Conservation (phyloP, 2,329 filamentous ascomycete genomes). For the Bimuria novae-zelandiae region DNA sequence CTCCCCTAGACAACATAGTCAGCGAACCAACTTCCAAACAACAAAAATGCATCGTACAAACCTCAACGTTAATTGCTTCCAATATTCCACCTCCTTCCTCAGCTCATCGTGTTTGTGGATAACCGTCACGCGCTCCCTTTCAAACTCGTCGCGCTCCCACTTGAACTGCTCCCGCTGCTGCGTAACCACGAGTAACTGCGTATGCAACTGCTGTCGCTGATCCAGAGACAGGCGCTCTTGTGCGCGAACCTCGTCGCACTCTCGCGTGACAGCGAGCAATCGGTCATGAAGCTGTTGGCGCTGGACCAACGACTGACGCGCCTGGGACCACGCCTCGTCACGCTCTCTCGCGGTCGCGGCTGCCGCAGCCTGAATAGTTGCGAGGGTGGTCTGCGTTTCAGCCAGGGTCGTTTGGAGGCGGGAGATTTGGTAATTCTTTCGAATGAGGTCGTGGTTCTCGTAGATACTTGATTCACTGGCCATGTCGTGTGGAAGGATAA, state of each 20-base stretch:
- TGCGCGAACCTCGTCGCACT: not conserved
- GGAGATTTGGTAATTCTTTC: not conserved
- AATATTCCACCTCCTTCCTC: not conserved
- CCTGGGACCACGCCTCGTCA: not conserved
- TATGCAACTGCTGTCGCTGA: not conserved
- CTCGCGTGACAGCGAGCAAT: not conserved
- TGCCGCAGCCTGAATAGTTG: too few species aligned
- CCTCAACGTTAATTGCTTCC: not conserved
- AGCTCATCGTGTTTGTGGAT: not conserved
- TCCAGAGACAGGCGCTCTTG: not conserved
- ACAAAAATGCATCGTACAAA: not conserved
- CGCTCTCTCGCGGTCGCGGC: not conserved
- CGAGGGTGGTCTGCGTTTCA: too few species aligned
- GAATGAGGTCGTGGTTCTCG: not conserved
- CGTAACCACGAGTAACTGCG: not conserved
- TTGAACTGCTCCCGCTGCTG: not conserved
- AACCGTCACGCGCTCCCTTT: not conserved
- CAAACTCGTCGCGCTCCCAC: not conserved
- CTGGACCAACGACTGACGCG: not conserved
- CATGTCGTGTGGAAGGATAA: not conserved
- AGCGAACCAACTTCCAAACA: too few species aligned
- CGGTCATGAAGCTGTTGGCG: not conserved
- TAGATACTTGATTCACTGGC: not conserved
- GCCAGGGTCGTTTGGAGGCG: not conserved
- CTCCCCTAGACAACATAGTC: not conserved